Evolutionary conservation across 169 alveolate species (phyloP).

Genomic region (Eimeria sp.): DNA sequence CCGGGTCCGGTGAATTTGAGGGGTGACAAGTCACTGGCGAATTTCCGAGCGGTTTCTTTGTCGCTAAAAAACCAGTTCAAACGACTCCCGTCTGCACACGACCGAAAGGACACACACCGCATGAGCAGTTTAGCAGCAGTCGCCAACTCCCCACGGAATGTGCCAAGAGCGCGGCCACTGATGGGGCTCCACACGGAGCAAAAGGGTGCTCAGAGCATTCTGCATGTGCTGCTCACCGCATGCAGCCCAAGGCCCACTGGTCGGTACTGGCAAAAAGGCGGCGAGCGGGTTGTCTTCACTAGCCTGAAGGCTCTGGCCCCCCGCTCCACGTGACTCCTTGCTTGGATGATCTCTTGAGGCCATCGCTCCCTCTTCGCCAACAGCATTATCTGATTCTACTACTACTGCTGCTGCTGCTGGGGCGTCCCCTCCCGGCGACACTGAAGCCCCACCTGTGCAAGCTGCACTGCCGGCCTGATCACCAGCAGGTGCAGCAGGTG

Average conservation of each 20-base stretch:
- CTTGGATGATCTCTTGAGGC: neutral
- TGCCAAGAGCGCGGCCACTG: neutral
- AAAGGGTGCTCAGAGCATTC: neutral
- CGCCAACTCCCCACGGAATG: neutral
- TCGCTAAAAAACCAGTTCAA: conserved; percentile 45
- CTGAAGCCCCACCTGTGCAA: neutral
- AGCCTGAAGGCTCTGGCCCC: neutral
- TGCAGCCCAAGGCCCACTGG: conserved; percentile 70
- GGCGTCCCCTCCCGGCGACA: neutral
- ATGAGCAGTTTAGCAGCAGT: neutral
- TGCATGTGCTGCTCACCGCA: conserved; percentile 46
- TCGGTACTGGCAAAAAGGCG: conserved; percentile 54
- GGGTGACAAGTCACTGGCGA: conserved; percentile 16
- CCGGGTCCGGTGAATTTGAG: conserved; percentile 52
- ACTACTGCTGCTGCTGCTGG: conserved; percentile 21
- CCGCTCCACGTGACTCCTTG: conserved; percentile 20
- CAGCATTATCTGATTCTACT: conserved; percentile 10
- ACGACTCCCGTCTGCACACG: conserved; percentile 43
- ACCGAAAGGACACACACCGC: neutral
- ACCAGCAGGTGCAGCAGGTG: neutral
- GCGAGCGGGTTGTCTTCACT: neutral
- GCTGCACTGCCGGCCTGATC: neutral
- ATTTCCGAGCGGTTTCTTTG: conserved; percentile 11
- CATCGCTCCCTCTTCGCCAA: neutral
- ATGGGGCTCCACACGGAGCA: neutral